phyloP scores from a whole-genome alignment of 305 asterid genomes.

The Solanum chacoense region DNA sequence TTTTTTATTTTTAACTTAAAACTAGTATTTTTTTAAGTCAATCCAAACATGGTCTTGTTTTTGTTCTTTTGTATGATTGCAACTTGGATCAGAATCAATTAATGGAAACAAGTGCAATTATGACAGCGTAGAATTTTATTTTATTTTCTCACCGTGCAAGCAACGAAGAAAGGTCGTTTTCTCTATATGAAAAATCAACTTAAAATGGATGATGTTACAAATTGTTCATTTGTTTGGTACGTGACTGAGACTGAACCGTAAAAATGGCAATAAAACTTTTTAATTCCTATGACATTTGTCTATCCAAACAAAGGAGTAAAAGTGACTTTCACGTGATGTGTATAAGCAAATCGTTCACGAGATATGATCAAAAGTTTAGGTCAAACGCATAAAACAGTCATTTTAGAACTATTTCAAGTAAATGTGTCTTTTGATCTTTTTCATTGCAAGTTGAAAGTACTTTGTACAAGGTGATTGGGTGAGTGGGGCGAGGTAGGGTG shows the following conservation, averaged over 20 bases:
- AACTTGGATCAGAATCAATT: background rate
- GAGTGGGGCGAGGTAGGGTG: background rate
- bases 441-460: background rate
- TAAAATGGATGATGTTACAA: background rate
- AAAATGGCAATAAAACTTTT: background rate
- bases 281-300: background rate
- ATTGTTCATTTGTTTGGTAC: background rate
- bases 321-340: background rate
- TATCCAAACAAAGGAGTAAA: background rate
- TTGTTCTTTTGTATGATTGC: background rate
- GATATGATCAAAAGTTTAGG: background rate
- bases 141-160: background rate
- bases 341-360: background rate
- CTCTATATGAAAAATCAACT: background rate
- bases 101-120: background rate
- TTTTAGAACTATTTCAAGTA: background rate
- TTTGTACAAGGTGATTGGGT: background rate
- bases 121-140: background rate
- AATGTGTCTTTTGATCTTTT: background rate
- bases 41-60: background rate
- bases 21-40: too few species aligned
- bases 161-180: background rate
- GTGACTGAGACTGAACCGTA: background rate
- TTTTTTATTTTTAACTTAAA: too few species aligned
- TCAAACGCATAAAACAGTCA: background rate